Percentiles rank a stretch among this genome's conserved stretches.
Evolutionary conservation across 345 rosid genomes (phyloP).

Genomic region (Arabidopsis arenosa): DNA sequence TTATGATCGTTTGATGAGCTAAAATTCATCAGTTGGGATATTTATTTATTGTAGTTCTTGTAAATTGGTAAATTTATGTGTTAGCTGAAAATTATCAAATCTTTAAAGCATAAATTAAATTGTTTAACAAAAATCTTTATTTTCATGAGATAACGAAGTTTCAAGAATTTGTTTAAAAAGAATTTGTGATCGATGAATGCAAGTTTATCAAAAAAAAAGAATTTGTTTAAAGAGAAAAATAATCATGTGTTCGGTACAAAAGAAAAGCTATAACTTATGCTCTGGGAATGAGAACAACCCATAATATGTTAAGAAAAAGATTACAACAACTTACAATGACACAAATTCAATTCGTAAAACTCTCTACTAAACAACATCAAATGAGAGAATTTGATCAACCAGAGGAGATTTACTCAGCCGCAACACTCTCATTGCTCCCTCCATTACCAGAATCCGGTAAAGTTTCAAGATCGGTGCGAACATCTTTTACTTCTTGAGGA

Average conservation of each 20-base stretch:
- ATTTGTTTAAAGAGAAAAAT: conserved; percentile 24
- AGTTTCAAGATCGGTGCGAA: conserved; percentile 63
- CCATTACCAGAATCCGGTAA: conserved; percentile 59
- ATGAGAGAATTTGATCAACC: conserved; percentile 9
- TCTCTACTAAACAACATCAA: conserved; percentile 37
- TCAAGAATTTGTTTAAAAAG: conserved; percentile 26
- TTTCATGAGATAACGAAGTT: neutral
- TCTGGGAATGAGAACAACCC: conserved; percentile 18
- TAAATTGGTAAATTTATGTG: neutral
- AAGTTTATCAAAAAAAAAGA: too few species aligned
- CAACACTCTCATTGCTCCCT: conserved; percentile 48
- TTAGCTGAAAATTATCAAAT: neutral
- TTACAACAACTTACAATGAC: conserved; percentile 40
- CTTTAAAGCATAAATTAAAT: neutral
- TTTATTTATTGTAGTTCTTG: conserved; percentile 7
- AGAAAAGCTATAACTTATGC: neutral
- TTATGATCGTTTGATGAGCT: conserved; percentile 23
- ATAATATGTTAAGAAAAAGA: conserved; percentile 24
- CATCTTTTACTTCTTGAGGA: conserved; percentile 61
- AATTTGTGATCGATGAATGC: too few species aligned
- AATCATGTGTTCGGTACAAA: neutral
- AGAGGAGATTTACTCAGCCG: conserved; percentile 52
- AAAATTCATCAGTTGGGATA: neutral
- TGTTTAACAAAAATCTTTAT: conserved; percentile 1
- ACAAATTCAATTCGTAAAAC: conserved; percentile 35